phyloP scores from a whole-genome alignment of 176 grass and related monocot genomes.

The Carex myosuroides region DNA sequence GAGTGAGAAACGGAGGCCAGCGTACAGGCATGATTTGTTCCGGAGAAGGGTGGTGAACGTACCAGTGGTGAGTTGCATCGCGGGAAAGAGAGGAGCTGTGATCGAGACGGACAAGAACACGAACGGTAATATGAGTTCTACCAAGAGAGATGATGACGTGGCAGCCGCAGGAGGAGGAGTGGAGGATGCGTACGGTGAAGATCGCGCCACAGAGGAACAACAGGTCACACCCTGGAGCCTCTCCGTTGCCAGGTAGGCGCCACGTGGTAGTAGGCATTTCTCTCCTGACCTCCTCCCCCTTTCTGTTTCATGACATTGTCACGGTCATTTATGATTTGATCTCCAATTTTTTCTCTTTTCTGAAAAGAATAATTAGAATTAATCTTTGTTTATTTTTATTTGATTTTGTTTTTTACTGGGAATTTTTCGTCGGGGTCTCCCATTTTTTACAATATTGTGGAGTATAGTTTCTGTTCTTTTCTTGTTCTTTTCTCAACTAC shows the following conservation, averaged over 20 bases:
- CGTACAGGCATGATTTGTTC: slow-evolving; percentile 24
- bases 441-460: neutral
- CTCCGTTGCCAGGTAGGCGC: slow-evolving; percentile 82
- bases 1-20: slow-evolving; percentile 24
- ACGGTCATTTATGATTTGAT: neutral
- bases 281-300: neutral
- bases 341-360: neutral
- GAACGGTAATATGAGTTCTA: slow-evolving; percentile 18
- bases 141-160: neutral
- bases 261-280: neutral
- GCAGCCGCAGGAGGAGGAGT: slow-evolving; percentile 27
- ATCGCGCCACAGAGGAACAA: slow-evolving; percentile 52
- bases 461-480: neutral
- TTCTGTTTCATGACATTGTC: neutral
- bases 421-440: slow-evolving; percentile 4
- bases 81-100: slow-evolving; percentile 33
- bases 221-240: slow-evolving; percentile 75
- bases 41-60: slow-evolving; percentile 30
- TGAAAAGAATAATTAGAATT: no score
- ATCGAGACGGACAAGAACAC: slow-evolving; percentile 12
- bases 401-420: neutral
- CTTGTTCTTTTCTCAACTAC: neutral
- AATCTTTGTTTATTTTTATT: neutral
- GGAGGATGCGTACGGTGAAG: slow-evolving; percentile 49
- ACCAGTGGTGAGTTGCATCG: slow-evolving; percentile 18